These are phyloP conservation scores for Cladophialophora chaetospira DNA, from an alignment of 2,329 filamentous ascomycete genomes.

Conservation along the genomic window DNA sequence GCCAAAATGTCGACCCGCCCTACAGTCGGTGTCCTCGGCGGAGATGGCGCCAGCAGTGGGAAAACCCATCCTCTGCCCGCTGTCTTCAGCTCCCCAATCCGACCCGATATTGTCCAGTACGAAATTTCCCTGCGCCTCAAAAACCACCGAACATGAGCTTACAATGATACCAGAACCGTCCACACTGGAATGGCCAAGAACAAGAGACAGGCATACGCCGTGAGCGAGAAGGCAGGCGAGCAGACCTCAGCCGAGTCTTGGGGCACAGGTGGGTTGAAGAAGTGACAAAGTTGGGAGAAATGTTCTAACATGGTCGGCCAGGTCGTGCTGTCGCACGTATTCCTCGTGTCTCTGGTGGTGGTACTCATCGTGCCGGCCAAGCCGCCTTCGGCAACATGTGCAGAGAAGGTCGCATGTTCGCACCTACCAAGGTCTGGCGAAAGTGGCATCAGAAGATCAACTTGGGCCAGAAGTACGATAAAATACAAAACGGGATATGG, in stretches of 20 bases:
- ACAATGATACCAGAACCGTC: conserved; percentile 59
- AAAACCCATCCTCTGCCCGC: conserved; percentile 89
- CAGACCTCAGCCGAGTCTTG: conserved; percentile 99
- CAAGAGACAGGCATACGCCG: conserved; percentile 98
- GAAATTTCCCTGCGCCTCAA: conserved; percentile 37
- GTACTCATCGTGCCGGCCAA: conserved; percentile 99
- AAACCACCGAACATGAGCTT: conserved; percentile 34
- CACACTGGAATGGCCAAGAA: conserved; percentile 99
- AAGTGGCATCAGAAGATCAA: conserved; percentile 99
- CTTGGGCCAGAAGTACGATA: conserved; percentile 86
- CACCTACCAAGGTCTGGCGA: conserved; percentile 99
- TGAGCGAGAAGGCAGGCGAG: conserved; percentile 99
- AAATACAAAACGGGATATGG: conserved; percentile 11
- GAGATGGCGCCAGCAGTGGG: conserved; percentile 89
- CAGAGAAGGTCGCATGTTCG: conserved; percentile 99
- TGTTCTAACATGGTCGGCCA: conserved; percentile 43
- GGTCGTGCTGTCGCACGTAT: conserved; percentile 99
- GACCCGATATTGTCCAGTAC: conserved; percentile 98
- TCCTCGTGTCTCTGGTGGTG: conserved; percentile 99
- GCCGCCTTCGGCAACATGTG: conserved; percentile 99
- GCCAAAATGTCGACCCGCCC: conserved; percentile 82
- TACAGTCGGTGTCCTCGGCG: conserved; percentile 95
- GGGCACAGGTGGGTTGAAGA: conserved; percentile 85
- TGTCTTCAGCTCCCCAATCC: conserved; percentile 97
- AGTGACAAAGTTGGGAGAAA: conserved; percentile 14